Conservation (phyloP, 352 stramenopile genomes). For the Globisporangium carolinianum region DNA sequence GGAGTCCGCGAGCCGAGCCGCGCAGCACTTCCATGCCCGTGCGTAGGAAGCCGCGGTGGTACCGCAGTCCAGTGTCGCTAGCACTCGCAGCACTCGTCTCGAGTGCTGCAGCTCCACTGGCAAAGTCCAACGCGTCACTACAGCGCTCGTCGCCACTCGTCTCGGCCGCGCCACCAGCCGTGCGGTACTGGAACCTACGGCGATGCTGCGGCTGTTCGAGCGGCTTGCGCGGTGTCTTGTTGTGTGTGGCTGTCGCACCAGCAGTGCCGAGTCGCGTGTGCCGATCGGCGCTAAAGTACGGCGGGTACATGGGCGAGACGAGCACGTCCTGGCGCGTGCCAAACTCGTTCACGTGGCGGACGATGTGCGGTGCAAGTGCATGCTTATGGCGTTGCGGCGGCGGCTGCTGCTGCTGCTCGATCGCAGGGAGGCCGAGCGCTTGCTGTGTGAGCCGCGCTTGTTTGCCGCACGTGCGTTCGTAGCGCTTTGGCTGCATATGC, state of each 20-base stretch:
- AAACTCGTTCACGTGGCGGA: conserved; percentile 68
- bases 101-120: background rate
- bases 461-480: conserved; percentile 5
- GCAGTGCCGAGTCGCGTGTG: no score
- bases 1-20: background rate
- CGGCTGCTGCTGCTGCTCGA: conserved; percentile 3
- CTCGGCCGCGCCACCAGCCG: conserved; percentile 6
- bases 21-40: conserved; percentile 58
- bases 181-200: conserved; percentile 10
- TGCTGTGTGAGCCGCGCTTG: conserved; percentile 5
- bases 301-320: conserved; percentile 43
- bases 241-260: background rate
- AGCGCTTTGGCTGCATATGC: background rate
- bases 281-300: conserved; percentile 25
- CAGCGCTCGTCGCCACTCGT: conserved; percentile 24
- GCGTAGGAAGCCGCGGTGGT: conserved; percentile 48
- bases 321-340: conserved; percentile 48
- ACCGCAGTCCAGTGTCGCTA: conserved; percentile 17
- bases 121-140: conserved; percentile 3
- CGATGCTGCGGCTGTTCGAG: conserved; percentile 1
- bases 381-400: no score
- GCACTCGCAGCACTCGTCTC: background rate
- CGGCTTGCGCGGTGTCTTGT: conserved; percentile 4
- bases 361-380: conserved; percentile 23
- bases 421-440: background rate